Evolutionary conservation across 345 rosid genomes (phyloP), one percentile per base, ranked within the genome.

Genomic region (Crucihimalaya himalaica): DNA sequence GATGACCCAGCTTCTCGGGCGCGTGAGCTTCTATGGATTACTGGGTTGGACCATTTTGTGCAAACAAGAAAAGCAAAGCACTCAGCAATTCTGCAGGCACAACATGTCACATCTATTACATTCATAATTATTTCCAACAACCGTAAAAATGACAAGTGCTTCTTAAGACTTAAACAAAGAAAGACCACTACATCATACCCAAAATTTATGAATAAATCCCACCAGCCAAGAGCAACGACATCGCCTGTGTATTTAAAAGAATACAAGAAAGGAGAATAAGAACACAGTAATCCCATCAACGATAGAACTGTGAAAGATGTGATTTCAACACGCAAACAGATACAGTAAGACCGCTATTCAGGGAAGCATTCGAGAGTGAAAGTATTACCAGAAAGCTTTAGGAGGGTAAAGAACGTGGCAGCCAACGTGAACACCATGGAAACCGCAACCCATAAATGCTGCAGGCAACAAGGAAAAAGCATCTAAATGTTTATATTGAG

Each of bases 371-470:
- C n/a, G 2, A 43, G 48, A 52, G 54, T 6, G 29, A 45, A 64
- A 12, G 13, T 45, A 58, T 82, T 89, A 95, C 98, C 99, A 51
- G 86, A 84, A 25, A 95, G 82, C 86, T 95, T 95, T 62, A 95
- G 89, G 75, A 90, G 78, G 77, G 96, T 89, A 79, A 95, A 92
- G 68, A 92, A 73, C 9, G 99, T 90, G 31, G 96, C 99, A 68
- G 96, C 94, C 77, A 92, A 67, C 63, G 82, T 87, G 89, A 95
- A 95, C 80, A 95, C 88, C 98, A 95, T 95, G 64, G 99, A 90
- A 75, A 88, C 86, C 42, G 97, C 97, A 76, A 93, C 85, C 99
- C 99, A 95, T 65, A 95, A 92, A 80, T 95, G 99, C 98, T 95
- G 82, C 76, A 83, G 72, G 80, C 15, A 71, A 68, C 71, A 69